Percentiles rank a stretch among this genome's conserved stretches.
These are phyloP conservation scores for Salvia miltiorrhiza DNA, from an alignment of 257 asterid genomes.

Conservation along the genomic window DNA sequence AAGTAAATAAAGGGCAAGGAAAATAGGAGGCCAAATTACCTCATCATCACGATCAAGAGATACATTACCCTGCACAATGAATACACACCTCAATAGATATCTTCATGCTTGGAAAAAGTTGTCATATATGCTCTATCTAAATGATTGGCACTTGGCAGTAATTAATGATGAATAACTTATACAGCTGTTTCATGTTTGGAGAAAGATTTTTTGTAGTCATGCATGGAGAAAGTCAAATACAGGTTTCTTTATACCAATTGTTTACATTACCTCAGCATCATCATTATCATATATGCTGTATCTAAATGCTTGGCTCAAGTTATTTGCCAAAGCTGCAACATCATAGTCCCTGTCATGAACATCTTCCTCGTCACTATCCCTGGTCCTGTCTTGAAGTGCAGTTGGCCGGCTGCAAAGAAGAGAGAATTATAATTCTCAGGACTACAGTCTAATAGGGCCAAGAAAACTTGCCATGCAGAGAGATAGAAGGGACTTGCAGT, in stretches of 20 bases:
- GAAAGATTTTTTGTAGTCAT: background rate
- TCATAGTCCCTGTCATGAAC: slow-evolving; percentile 89
- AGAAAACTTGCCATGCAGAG: background rate
- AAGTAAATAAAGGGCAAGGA: background rate
- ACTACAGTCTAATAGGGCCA: slow-evolving; percentile 13
- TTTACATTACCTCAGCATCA: slow-evolving; percentile 68
- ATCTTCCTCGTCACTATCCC: slow-evolving; percentile 95
- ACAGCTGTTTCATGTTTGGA: background rate
- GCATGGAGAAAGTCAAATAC: background rate
- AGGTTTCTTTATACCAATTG: background rate
- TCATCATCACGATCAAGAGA: slow-evolving; percentile 83
- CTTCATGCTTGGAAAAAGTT: background rate
- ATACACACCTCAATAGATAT: slow-evolving; percentile 20
- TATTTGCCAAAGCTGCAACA: slow-evolving; percentile 86
- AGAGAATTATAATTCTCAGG: slow-evolving; percentile 8
- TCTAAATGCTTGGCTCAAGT: slow-evolving; percentile 86
- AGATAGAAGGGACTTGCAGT: background rate
- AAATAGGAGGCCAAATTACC: slow-evolving; percentile 39
- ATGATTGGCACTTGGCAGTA: background rate
- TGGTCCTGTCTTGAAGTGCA: slow-evolving; percentile 73
- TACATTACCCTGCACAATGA: slow-evolving; percentile 68
- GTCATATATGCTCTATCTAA: background rate
- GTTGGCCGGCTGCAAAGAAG: slow-evolving; percentile 80
- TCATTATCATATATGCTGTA: slow-evolving; percentile 78
- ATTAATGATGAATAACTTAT: too few species aligned